phyloP scores from a whole-genome alignment of 805 yeast species.

The Cyberlindnera lachancei region DNA sequence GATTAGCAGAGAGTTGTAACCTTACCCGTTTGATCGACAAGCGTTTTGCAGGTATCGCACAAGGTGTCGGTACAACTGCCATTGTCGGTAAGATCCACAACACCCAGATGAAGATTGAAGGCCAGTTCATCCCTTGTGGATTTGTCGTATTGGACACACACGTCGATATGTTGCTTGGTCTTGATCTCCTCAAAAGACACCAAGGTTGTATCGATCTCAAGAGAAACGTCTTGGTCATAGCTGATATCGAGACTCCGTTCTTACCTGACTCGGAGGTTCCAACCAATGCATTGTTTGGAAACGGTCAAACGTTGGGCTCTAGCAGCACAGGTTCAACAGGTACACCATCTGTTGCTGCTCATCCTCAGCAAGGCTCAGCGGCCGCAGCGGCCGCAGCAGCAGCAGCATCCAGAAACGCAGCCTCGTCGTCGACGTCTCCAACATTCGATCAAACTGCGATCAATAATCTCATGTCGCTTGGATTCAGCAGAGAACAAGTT shows the following conservation, averaged over 20 bases:
- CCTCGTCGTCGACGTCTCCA: not conserved
- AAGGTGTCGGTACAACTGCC: conserved; percentile 81
- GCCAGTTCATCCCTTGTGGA: conserved; percentile 53
- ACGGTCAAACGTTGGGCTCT: not conserved
- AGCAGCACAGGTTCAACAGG: no score
- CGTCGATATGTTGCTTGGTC: conserved; percentile 74
- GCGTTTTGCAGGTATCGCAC: conserved; percentile 74
- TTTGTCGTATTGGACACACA: conserved; percentile 66
- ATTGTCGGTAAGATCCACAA: conserved; percentile 83
- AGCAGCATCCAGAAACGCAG: conserved; percentile 11
- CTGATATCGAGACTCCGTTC: conserved; percentile 66
- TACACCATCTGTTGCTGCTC: not conserved
- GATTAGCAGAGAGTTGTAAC: conserved; percentile 66
- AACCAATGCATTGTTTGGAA: conserved; percentile 10
- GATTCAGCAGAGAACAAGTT: conserved; percentile 62
- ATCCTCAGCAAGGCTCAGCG: conserved; percentile 7
- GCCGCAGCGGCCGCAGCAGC: conserved; percentile 16
- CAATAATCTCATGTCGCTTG: conserved; percentile 51
- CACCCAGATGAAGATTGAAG: conserved; percentile 76
- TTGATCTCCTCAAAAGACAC: conserved; percentile 87
- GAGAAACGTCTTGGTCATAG: conserved; percentile 57
- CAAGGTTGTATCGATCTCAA: conserved; percentile 75
- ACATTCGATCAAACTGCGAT: conserved; percentile 28
- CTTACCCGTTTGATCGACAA: conserved; percentile 68
- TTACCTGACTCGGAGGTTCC: conserved; percentile 68